Conservation (phyloP, 768 basidiomycete species). For the Suillus clintonianus region DNA sequence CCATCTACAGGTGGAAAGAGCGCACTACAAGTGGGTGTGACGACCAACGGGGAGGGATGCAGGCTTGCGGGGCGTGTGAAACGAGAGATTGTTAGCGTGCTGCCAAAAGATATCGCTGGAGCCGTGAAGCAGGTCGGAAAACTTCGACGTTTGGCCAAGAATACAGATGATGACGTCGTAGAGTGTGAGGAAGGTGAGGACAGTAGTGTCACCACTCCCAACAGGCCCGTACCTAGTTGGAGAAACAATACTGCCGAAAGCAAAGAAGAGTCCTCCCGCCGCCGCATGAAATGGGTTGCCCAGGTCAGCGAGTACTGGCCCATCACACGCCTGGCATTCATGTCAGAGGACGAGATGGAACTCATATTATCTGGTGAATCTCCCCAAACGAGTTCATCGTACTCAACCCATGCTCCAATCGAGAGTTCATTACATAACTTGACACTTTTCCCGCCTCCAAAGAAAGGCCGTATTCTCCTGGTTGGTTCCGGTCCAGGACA, state of each 20-base stretch:
- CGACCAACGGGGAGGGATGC: constrained; percentile 92
- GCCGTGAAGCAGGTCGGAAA: constrained; percentile 76
- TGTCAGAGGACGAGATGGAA: constrained; percentile 70
- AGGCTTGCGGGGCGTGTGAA: constrained; percentile 77
- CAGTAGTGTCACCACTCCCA: constrained; percentile 57
- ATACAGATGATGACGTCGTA: constrained; percentile 16
- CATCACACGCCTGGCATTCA: constrained; percentile 67
- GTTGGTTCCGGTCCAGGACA: constrained; percentile 96
- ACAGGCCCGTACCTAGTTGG: constrained; percentile 65
- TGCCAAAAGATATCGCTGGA: constrained; percentile 71
- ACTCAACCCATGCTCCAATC: constrained; percentile 28
- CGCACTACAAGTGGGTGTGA: constrained; percentile 75
- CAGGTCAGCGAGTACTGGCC: constrained; percentile 98
- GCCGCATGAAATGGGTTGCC: constrained; percentile 90
- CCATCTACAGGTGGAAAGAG: constrained; percentile 44
- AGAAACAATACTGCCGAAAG: constrained; percentile 34
- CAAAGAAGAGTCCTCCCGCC: constrained; percentile 46
- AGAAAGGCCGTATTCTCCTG: constrained; percentile 78
- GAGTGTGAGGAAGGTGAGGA: constrained; percentile 57
- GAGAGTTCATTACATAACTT: constrained; percentile 34
- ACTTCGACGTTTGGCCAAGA: constrained; percentile 57
- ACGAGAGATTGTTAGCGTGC: constrained; percentile 75
- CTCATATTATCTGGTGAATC: constrained; percentile 41
- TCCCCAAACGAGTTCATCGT: neutral
- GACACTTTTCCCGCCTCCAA: constrained; percentile 15